These are phyloP conservation scores for Avena insularis DNA, from an alignment of 176 grass and related monocot genomes.

Conservation along the genomic window DNA sequence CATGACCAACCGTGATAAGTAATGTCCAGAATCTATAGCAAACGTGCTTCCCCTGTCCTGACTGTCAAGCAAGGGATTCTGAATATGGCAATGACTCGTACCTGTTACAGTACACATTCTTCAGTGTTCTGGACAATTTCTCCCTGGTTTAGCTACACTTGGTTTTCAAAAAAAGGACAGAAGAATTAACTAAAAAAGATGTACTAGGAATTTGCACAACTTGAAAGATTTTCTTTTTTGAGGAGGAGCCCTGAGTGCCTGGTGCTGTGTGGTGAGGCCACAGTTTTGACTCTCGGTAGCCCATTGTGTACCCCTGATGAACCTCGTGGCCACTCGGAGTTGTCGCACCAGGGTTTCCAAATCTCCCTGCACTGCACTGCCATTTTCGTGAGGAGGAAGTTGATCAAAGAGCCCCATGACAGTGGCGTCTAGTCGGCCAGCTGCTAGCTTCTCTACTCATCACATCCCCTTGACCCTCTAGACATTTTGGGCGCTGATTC, in stretches of 20 bases:
- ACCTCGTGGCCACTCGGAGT: conserved; percentile 14
- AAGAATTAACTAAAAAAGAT: no score
- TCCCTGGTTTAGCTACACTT: not conserved
- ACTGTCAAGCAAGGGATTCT: not conserved
- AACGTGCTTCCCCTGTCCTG: not conserved
- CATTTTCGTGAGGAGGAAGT: not conserved
- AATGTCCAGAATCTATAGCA: not conserved
- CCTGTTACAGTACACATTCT: not conserved
- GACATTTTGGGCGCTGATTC: not conserved
- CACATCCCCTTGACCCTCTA: not conserved
- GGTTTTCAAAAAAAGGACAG: not conserved
- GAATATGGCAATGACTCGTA: not conserved
- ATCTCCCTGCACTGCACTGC: not conserved
- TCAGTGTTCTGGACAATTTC: not conserved
- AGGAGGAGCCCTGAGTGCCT: not conserved
- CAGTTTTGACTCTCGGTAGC: not conserved
- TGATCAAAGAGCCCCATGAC: not conserved
- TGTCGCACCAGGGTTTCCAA: not conserved
- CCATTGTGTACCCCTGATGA: not conserved
- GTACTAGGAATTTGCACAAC: not conserved
- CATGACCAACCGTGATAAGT: not conserved
- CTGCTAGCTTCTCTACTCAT: not conserved
- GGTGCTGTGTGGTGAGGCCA: not conserved
- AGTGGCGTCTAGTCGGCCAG: not conserved
- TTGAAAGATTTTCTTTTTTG: not conserved